Percentiles rank a stretch among this genome's conserved stretches.
phyloP scores from a whole-genome alignment of 2,329 filamentous ascomycete genomes.

The Fusarium sp. region DNA sequence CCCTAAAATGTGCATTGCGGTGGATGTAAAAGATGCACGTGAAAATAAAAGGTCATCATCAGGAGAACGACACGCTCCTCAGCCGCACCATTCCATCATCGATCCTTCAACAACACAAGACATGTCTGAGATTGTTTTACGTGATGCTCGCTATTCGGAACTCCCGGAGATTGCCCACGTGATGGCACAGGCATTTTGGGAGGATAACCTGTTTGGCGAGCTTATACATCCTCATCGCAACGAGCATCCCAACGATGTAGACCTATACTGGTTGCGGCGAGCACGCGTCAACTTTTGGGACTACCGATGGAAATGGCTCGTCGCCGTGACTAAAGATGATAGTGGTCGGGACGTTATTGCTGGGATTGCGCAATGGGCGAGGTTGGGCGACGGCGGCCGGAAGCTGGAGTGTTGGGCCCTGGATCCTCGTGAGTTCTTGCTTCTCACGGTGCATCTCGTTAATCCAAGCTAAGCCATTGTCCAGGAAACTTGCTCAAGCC shows the following conservation, averaged over 20 bases:
- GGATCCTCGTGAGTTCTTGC: slow-evolving; percentile 28
- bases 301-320: slow-evolving; percentile 43
- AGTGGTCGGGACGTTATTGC: slow-evolving; percentile 21
- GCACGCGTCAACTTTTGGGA: slow-evolving; percentile 46
- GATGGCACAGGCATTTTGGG: slow-evolving; percentile 48
- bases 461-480: not conserved
- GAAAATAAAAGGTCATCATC: not conserved
- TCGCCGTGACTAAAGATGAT: slow-evolving; percentile 39
- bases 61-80: not conserved
- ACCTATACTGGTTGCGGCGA: slow-evolving; percentile 47
- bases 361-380: slow-evolving; percentile 36
- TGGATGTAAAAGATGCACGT: not conserved
- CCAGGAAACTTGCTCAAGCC: slow-evolving; percentile 36
- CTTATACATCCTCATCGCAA: slow-evolving; percentile 51
- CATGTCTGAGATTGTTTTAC: slow-evolving; percentile 31
- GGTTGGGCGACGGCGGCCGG: slow-evolving; percentile 30
- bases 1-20: slow-evolving; percentile 5
- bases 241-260: slow-evolving; percentile 46
- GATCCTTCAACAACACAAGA: not conserved
- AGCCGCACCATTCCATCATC: not conserved
- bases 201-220: slow-evolving; percentile 50
- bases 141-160: slow-evolving; percentile 38
- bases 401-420: slow-evolving; percentile 19
- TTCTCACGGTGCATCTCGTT: not conserved
- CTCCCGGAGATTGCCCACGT: slow-evolving; percentile 46